phyloP scores from a whole-genome alignment of 2,329 filamentous ascomycete species.

The Teratosphaeriaceae sp. region DNA sequence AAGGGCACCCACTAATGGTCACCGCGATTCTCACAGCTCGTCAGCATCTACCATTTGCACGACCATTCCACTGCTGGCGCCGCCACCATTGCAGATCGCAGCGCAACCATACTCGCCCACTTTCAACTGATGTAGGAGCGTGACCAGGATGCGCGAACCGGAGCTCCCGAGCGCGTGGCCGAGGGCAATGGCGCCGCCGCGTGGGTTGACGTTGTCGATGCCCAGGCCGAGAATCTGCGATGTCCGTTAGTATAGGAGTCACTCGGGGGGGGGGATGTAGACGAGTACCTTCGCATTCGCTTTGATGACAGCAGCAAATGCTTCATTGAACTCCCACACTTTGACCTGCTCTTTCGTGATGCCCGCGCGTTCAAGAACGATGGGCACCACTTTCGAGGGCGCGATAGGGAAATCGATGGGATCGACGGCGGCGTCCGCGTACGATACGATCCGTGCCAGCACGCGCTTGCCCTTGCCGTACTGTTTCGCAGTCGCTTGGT shows the following conservation, averaged over 20 bases:
- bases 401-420: slow-evolving; percentile 92
- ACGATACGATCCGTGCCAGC: slow-evolving; percentile 77
- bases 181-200: slow-evolving; percentile 85
- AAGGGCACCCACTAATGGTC: too few relatives aligned
- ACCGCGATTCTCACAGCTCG: slow-evolving; percentile 30
- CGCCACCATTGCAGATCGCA: slow-evolving; percentile 95
- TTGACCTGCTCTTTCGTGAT: slow-evolving; percentile 88
- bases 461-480: slow-evolving; percentile 73
- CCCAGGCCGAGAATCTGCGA: slow-evolving; percentile 70
- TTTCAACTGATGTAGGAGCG: slow-evolving; percentile 83
- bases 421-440: slow-evolving; percentile 84
- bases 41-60: slow-evolving; percentile 65
- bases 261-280: neutral
- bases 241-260: neutral
- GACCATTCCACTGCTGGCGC: slow-evolving; percentile 83
- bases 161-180: slow-evolving; percentile 93
- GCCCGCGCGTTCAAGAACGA: slow-evolving; percentile 80
- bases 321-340: slow-evolving; percentile 98
- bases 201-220: slow-evolving; percentile 72
- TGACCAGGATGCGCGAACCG: slow-evolving; percentile 83
- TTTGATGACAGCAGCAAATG: slow-evolving; percentile 91
- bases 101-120: slow-evolving; percentile 90
- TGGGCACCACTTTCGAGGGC: slow-evolving; percentile 83
- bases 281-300: slow-evolving; percentile 78
- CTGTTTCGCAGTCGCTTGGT: slow-evolving; percentile 69